Conservation (phyloP, 352 stramenopile genomes). For the Globisporangium paroecandrum region DNA sequence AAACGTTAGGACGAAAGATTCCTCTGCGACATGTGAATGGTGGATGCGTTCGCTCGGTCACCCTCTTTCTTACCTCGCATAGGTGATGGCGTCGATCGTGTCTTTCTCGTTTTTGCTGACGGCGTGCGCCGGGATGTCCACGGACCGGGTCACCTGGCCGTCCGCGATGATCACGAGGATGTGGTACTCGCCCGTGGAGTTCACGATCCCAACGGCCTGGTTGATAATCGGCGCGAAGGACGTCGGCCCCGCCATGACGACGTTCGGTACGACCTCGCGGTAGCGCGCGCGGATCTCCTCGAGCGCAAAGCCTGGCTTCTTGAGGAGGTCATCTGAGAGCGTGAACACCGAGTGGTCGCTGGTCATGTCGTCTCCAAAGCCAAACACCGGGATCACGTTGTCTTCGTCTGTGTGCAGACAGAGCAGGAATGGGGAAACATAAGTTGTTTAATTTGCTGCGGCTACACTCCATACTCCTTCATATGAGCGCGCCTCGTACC, state of each 20-base stretch:
- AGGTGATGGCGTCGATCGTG: slow-evolving; percentile 83
- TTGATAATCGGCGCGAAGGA: slow-evolving; percentile 87
- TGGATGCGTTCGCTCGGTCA: not conserved
- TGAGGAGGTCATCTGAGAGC: slow-evolving; percentile 35
- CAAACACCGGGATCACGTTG: slow-evolving; percentile 79
- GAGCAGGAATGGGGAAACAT: not conserved
- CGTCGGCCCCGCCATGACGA: slow-evolving; percentile 79
- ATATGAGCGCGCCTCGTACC: slow-evolving; percentile 28
- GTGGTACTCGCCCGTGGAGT: slow-evolving; percentile 74
- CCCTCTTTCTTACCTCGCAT: slow-evolving; percentile 27
- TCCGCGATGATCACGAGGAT: slow-evolving; percentile 89
- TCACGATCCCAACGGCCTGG: slow-evolving; percentile 76
- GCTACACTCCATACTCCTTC: not conserved
- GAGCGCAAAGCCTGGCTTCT: slow-evolving; percentile 50
- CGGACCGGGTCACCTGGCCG: slow-evolving; percentile 80
- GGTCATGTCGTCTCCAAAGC: slow-evolving; percentile 81
- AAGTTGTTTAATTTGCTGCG: not conserved
- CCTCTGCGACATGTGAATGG: not conserved
- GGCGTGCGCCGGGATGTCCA: slow-evolving; percentile 68
- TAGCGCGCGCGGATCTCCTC: slow-evolving; percentile 68
- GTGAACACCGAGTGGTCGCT: slow-evolving; percentile 78
- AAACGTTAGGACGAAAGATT: not conserved
- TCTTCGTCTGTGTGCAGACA: slow-evolving; percentile 59
- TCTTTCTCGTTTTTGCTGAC: slow-evolving; percentile 86
- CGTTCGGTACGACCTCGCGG: slow-evolving; percentile 60